A percentile compares a stretch with the other conserved stretches of the same genome.
phyloP scores from a whole-genome alignment of 2,329 filamentous ascomycete species.

The Claviceps quebecensis region DNA sequence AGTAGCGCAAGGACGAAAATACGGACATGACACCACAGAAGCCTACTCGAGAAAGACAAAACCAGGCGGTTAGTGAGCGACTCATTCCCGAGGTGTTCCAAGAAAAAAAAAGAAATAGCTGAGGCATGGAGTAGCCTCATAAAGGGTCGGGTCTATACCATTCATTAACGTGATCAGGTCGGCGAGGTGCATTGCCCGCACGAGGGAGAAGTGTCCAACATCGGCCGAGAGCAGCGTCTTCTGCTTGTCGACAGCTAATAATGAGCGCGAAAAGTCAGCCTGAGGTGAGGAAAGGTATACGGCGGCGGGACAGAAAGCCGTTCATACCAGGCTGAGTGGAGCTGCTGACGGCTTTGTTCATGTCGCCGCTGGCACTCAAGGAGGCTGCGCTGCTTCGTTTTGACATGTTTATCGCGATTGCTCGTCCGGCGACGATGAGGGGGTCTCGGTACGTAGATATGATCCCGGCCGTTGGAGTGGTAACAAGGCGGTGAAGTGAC shows the following conservation, averaged over 20 bases:
- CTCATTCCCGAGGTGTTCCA: not conserved
- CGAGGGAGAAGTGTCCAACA: constrained; percentile 58
- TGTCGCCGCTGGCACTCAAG: constrained; percentile 13
- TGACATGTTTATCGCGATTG: constrained; percentile 39
- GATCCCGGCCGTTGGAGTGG: not conserved
- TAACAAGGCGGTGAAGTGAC: not conserved
- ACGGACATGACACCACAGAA: constrained; percentile 91
- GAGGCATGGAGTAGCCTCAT: not conserved
- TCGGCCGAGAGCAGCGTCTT: constrained; percentile 56
- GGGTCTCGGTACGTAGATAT: not conserved
- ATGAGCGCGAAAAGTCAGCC: not conserved
- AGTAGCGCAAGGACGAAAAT: constrained; percentile 90
- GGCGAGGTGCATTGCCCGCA: constrained; percentile 61
- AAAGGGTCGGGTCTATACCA: constrained; percentile 28
- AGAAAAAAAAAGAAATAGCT: not conserved
- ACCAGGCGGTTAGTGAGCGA: not conserved
- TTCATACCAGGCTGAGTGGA: constrained; percentile 20
- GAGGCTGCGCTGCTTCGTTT: constrained; percentile 38
- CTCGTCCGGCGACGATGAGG: not conserved
- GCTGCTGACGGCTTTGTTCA: constrained; percentile 16
- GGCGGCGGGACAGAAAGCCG: not conserved
- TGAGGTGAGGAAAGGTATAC: not conserved
- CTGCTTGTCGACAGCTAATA: constrained; percentile 56
- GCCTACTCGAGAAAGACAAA: constrained; percentile 26
- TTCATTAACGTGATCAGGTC: constrained; percentile 76